These are phyloP conservation scores for Podospora pseudoanserina DNA, from an alignment of 495 filamentous ascomycete species.

Conservation along the genomic window DNA sequence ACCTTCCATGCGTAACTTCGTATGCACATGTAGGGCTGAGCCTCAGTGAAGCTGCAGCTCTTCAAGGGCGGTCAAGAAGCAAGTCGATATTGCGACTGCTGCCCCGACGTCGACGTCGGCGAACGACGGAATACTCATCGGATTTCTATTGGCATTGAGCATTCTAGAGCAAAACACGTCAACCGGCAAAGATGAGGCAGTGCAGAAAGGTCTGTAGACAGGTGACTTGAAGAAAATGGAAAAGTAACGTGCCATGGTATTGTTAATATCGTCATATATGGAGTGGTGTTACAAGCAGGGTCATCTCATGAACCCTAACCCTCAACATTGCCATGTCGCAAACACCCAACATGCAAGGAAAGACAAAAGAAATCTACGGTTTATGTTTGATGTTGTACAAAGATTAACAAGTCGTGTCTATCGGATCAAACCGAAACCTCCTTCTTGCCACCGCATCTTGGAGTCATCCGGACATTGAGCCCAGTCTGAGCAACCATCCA, in stretches of 20 bases:
- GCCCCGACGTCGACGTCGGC: neutral
- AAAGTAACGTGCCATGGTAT: neutral
- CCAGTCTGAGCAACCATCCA: conserved; percentile 16
- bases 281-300: neutral
- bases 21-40: neutral
- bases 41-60: neutral
- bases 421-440: neutral
- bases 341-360: neutral
- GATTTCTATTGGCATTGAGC: neutral
- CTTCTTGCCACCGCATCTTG: neutral
- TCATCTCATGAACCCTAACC: neutral
- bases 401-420: neutral
- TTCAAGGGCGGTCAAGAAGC: neutral
- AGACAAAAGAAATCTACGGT: neutral
- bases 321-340: neutral
- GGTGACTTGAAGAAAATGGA: neutral
- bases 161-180: neutral
- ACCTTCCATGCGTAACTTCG: neutral
- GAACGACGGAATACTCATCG: neutral
- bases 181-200: neutral
- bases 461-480: conserved; percentile 12
- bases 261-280: neutral
- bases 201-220: neutral
- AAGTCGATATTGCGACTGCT: neutral
- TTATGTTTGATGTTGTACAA: neutral